These are phyloP conservation scores for Sabuloglossum arenarium DNA, from an alignment of 495 filamentous ascomycete species.

Conservation along the genomic window DNA sequence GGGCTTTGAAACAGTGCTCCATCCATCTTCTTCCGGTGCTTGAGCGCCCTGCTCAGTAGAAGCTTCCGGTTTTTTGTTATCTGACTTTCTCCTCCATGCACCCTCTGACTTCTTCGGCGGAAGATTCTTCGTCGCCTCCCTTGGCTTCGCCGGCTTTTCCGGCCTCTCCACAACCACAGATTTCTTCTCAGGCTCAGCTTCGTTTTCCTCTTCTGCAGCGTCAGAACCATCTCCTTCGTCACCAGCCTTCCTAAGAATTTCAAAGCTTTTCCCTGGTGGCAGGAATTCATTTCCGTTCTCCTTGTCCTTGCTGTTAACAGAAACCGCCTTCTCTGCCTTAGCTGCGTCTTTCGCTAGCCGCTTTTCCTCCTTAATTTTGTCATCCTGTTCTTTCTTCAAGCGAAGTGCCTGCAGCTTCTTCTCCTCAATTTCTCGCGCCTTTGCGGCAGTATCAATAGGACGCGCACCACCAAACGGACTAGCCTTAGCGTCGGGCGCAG, in stretches of 20 bases:
- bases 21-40: slow-evolving; percentile 44
- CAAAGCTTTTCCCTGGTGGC: slow-evolving; percentile 4
- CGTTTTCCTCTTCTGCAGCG: slow-evolving; percentile 5
- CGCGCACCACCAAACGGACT: slow-evolving; percentile 83
- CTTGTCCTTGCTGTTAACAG: slow-evolving; percentile 6
- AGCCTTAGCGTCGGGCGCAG: slow-evolving; percentile 47
- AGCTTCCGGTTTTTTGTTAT: neutral
- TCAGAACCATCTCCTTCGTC: neutral
- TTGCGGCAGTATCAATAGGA: slow-evolving; percentile 73
- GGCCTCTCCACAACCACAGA: neutral
- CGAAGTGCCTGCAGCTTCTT: slow-evolving; percentile 50
- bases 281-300: slow-evolving; percentile 12
- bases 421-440: slow-evolving; percentile 78
- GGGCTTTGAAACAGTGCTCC: slow-evolving; percentile 48
- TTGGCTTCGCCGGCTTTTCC: slow-evolving; percentile 6
- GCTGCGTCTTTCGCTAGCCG: slow-evolving; percentile 31
- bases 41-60: slow-evolving; percentile 13
- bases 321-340: slow-evolving; percentile 14
- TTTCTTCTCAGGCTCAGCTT: neutral
- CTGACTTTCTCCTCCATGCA: slow-evolving; percentile 2
- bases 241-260: slow-evolving; percentile 3
- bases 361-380: slow-evolving; percentile 63
- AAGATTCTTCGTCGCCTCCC: neutral
- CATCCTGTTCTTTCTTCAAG: slow-evolving; percentile 74
- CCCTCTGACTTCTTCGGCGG: slow-evolving; percentile 3